Evolutionary conservation across 2,329 filamentous ascomycete genomes (phyloP).

Genomic region (Onygena corvina): DNA sequence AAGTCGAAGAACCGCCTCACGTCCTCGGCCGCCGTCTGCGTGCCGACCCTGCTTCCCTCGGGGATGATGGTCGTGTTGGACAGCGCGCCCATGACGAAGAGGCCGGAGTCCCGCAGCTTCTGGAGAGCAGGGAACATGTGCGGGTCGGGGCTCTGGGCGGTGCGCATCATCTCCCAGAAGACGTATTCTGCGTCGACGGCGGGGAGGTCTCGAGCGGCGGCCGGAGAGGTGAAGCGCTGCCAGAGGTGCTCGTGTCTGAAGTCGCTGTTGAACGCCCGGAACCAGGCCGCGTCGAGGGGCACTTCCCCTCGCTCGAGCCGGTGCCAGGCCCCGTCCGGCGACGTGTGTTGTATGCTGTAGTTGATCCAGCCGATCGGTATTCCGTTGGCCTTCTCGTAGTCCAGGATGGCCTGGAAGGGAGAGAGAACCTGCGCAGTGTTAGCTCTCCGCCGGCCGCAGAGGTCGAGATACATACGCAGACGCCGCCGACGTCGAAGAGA

Average conservation of each 20-base stretch:
- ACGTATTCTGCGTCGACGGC: conserved; percentile 63
- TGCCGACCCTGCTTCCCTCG: conserved; percentile 35
- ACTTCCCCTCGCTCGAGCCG: conserved; percentile 75
- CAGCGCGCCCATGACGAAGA: conserved; percentile 66
- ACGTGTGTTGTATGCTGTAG: conserved; percentile 67
- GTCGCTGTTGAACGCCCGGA: conserved; percentile 61
- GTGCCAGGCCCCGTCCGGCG: conserved; percentile 76
- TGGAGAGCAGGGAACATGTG: conserved; percentile 77
- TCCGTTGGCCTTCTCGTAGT: conserved; percentile 65
- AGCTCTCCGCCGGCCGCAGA: neutral
- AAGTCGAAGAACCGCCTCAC: conserved; percentile 65
- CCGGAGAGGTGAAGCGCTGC: conserved; percentile 44
- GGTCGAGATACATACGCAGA: conserved; percentile 59
- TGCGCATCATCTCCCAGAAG: conserved; percentile 84
- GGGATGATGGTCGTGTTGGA: conserved; percentile 89
- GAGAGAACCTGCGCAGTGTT: conserved; percentile 56
- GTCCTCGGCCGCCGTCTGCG: conserved; percentile 35
- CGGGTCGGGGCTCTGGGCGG: conserved; percentile 59
- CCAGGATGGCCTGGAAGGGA: conserved; percentile 82
- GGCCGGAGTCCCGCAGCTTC: conserved; percentile 50
- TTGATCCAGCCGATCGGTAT: conserved; percentile 89
- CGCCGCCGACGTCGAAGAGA: conserved; percentile 91
- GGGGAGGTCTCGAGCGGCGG: conserved; percentile 45
- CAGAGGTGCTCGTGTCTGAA: conserved; percentile 56
- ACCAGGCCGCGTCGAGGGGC: conserved; percentile 61